phyloP scores from a whole-genome alignment of 2,329 filamentous ascomycete species.

The Cadophora sp. region DNA sequence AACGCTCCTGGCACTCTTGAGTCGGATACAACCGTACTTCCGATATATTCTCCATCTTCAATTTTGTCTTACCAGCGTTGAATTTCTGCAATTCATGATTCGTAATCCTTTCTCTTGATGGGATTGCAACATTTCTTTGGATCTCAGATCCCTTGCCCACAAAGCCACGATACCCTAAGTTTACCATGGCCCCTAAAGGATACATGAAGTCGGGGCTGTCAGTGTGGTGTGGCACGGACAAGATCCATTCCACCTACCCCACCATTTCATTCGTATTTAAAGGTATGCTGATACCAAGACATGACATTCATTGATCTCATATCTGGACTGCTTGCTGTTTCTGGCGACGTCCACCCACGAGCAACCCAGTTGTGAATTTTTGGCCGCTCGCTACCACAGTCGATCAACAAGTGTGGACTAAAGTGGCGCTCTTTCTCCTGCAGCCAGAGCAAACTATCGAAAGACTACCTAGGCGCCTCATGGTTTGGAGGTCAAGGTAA shows the following conservation, averaged over 20 bases:
- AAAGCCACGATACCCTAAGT: background rate
- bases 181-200: background rate
- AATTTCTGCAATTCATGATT: no score
- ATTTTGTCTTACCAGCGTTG: no score
- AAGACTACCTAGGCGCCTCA: slow-evolving; percentile 3
- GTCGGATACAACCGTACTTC: no score
- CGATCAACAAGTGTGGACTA: background rate
- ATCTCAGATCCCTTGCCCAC: background rate
- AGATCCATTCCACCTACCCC: background rate
- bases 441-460: slow-evolving; percentile 11
- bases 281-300: background rate
- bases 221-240: background rate
- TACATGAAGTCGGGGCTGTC: background rate
- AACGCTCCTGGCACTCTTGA: no score
- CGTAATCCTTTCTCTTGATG: no score
- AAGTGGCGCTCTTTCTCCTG: slow-evolving; percentile 12
- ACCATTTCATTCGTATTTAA: background rate
- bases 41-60: no score
- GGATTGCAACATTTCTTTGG: no score
- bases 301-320: no score
- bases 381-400: background rate
- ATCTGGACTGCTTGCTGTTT: background rate
- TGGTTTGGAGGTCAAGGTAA: background rate
- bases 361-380: background rate
- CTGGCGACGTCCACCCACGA: background rate